Base-by-base conservation (phyloP, 345 rosid genomes). In the Raphanus raphanistrum region DNA sequence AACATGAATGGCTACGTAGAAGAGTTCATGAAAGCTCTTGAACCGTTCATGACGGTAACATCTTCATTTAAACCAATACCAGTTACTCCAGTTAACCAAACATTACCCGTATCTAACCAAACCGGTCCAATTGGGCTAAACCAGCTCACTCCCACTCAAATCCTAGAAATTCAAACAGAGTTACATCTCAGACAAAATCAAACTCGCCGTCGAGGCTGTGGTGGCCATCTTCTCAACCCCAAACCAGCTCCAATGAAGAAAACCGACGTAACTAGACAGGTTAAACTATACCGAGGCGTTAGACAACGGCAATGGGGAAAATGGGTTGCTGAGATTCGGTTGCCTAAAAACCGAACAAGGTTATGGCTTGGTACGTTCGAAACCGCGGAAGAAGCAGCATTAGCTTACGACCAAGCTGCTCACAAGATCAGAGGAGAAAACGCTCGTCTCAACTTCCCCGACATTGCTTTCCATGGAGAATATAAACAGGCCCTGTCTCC, bases 281-380 rank as follows among this genome's bases (percentile, higher is more conserved):
- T 80, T 28, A 91, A 91, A 66, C 93, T 87, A 1, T 91, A 90
- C 82, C 75, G 96, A 76, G 98, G 98, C 63, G 90, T 93, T 67
- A 91, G 98, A 80, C 98, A 93, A 81, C 72, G 98, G 54, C 98
- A 93, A 63, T 93, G 97, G 97, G 96, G 98, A 31, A 93, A 93
- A 65, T 93, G 97, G 98, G 97, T 91, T 0, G 97, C 98, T 16
- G 97, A 93, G 81, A 93, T 91, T 66, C 87, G 97, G 65, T 85
- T 94, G 6, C 99, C 98, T 29, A 94, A 82, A 86, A 92, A 90
- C 87, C 85, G 97, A 8, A 90, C 98, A 25, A 85, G 98, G 27
- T 91, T 94, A 72, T 94, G 98, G 98, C 95, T 94, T 7, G 98
- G 98, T 70, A 94, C 98, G 50, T 94, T 86, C 58, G 93, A 90